Base-by-base conservation (phyloP, 768 basidiomycete genomes). In the Gymnopilus junonius region DNA sequence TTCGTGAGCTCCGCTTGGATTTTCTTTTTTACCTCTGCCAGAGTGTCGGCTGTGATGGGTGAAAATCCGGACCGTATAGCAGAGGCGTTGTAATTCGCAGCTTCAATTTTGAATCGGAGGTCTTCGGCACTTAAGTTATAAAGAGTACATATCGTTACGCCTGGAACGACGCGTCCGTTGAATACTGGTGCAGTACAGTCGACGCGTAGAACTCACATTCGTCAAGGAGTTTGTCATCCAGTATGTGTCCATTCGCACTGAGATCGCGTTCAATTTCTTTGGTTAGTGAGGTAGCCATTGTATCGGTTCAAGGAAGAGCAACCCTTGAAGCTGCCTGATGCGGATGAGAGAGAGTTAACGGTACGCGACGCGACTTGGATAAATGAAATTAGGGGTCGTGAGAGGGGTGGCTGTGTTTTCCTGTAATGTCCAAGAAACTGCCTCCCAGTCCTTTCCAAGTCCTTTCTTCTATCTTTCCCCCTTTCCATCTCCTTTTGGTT, bases 41-140 rank as follows among this genome's bases (percentile, higher is more conserved):
- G 73, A 3, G 84, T 82, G 59, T 90, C 87, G 63, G 83, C 76
- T 23, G 80, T 80, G 42, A 85, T 75, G 6, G 76, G 71, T 0
- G 74, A 69, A 34, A 78, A 75, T 57, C 77, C 76, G 1, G 80
- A 79, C 21, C 69, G 70, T 3, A 77, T 77, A 2, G 74, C 65
- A 29, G 76, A 75, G 4, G 76, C 58, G 5, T 63, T 76, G 64
- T 80, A 79, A 69, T 80, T 79, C 71, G 77, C 58, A 4, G 89
- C 89, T 70, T 93, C 89, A 81, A 88, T 87, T 72, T 92, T 93
- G 74, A 79, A 93, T 40, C 80, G 80, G 20, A 93, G 79, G 51
- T 77, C 71, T 23, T 85, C 80, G 21, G 87, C 80, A 31, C 76
- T 66, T 39, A 89, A 35, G 61, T 84, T 82, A 76, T 87, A 90